Conservation (phyloP, 495 filamentous ascomycete genomes). For the Ramalina peruviana region DNA sequence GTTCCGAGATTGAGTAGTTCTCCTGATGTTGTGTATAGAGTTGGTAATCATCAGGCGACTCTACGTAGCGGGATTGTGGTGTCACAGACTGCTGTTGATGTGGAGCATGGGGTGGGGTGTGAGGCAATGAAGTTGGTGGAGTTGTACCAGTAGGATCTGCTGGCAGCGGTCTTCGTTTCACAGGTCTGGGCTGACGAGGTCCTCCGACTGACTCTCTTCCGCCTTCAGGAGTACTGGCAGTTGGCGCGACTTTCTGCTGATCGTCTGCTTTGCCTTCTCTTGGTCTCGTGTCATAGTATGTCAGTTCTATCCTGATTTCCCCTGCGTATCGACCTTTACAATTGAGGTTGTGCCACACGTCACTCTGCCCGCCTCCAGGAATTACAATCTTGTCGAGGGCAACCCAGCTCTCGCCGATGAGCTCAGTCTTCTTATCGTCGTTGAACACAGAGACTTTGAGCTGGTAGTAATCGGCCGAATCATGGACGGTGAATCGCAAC, state of each 20-base stretch:
- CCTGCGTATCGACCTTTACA: slow-evolving; percentile 91
- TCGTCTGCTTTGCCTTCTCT: slow-evolving; percentile 52
- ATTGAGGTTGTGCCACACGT: slow-evolving; percentile 76
- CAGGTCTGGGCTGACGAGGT: slow-evolving; percentile 43
- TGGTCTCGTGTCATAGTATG: slow-evolving; percentile 82
- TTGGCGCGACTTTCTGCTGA: slow-evolving; percentile 32
- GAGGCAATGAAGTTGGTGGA: slow-evolving; percentile 15
- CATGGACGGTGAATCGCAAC: slow-evolving; percentile 87
- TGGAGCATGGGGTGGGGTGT: background rate
- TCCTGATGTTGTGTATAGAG: background rate
- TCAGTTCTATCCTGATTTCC: slow-evolving; percentile 87
- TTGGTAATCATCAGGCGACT: slow-evolving; percentile 2
- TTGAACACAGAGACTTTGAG: slow-evolving; percentile 94
- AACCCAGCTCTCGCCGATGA: slow-evolving; percentile 89
- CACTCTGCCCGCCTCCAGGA: slow-evolving; percentile 77
- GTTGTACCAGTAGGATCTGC: slow-evolving; percentile 43
- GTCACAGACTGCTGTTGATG: background rate
- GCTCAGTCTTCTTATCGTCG: slow-evolving; percentile 88
- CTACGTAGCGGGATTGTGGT: slow-evolving; percentile 5
- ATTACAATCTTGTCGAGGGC: slow-evolving; percentile 69
- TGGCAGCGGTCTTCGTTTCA: slow-evolving; percentile 70
- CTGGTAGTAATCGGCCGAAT: slow-evolving; percentile 87
- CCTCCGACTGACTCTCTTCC: slow-evolving; percentile 20
- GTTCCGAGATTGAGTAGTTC: background rate
- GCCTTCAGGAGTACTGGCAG: background rate